Base-by-base conservation (phyloP, 495 filamentous ascomycete species). In the Recurvomyces mirabilis region DNA sequence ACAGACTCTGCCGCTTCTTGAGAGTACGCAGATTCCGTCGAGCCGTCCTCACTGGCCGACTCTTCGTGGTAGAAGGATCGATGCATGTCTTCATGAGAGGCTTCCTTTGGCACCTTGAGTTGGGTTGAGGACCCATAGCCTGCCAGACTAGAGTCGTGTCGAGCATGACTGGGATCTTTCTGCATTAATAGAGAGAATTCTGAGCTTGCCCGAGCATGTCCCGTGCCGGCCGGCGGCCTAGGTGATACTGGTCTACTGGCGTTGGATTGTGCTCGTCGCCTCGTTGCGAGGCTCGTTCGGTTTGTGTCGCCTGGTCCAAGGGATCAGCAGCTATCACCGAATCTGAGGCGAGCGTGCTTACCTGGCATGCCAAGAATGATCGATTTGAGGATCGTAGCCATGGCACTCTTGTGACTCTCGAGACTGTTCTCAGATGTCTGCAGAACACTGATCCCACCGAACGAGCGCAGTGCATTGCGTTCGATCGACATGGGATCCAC, bases 321-420 rank as follows among this genome's bases (percentile, higher is more conserved):
- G 44, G 7, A 25, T 47, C 11, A 40, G 44, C 26, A 24, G 9
- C 13, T 30, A 11, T 11, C 40, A 7, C 12, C 28, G 10, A 19
- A 3, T 22, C 23, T 55, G 47, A 36, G 24, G 48, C 46, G 29
- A 31, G 43, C 69, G 68, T n/a, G 34, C 38, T 12, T 40, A 45
- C 40, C 47, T 15, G 41, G 10, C 11, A 21, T 28, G 18, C 49
- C 37, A 14, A 49, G 14, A n/a, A 88, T 73, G 22, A 89, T 75
- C 4, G 74, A 74, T 38, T 75, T 70, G 38, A 94, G 61, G 38
- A 93, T 82, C 20, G 83, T 66, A 11, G 79, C 81, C 21, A 96
- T 71, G 54, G 84, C 87, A 61, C 79, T 76, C 57, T 82, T 81
- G 44, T 86, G 78, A 37, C 71, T 83, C 52, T 84, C 81, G 7